A percentile compares a stretch with the other conserved stretches of the same genome.
phyloP scores from a whole-genome alignment of 2,329 filamentous ascomycete species.

The Eutypella sp. region DNA sequence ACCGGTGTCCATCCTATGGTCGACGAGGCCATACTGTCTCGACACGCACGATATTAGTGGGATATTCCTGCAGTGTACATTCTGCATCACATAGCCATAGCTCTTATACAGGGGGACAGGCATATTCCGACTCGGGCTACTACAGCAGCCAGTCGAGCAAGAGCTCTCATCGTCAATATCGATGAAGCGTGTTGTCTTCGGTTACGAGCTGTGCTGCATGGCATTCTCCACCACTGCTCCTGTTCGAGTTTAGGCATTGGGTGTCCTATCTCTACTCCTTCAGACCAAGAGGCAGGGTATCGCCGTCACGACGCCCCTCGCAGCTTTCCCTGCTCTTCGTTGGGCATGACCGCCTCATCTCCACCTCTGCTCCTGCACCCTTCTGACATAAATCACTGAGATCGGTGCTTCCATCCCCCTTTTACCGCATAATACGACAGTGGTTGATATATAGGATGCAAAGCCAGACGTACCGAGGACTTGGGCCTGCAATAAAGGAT shows the following conservation, averaged over 20 bases:
- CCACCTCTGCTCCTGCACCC: slow-evolving; percentile 31
- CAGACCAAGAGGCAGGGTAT: slow-evolving; percentile 27
- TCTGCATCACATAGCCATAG: slow-evolving; percentile 29
- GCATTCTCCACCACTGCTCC: slow-evolving; percentile 35
- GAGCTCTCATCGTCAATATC: slow-evolving; percentile 35
- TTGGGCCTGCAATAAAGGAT: slow-evolving; percentile 12
- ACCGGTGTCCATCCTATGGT: slow-evolving; percentile 73
- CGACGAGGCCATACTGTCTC: slow-evolving; percentile 67
- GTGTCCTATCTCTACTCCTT: slow-evolving; percentile 45
- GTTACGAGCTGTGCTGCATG: slow-evolving; percentile 39
- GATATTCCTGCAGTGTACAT: slow-evolving; percentile 68
- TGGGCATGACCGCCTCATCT: slow-evolving; percentile 37
- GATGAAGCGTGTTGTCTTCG: slow-evolving; percentile 53
- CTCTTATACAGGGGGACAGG: slow-evolving; percentile 34
- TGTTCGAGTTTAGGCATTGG: slow-evolving; percentile 43
- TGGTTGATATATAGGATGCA: slow-evolving; percentile 15
- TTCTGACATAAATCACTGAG: slow-evolving; percentile 8
- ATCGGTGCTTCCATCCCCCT: too few relatives aligned
- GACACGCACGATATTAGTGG: slow-evolving; percentile 74
- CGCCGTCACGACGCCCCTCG: slow-evolving; percentile 37
- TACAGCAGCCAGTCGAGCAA: slow-evolving; percentile 44
- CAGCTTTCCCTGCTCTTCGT: slow-evolving; percentile 45
- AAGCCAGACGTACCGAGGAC: slow-evolving; percentile 23
- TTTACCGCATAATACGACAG: slow-evolving; percentile 9
- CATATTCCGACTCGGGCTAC: slow-evolving; percentile 52